Base-by-base conservation (phyloP, 768 basidiomycete genomes). In the Grammothele lineata region DNA sequence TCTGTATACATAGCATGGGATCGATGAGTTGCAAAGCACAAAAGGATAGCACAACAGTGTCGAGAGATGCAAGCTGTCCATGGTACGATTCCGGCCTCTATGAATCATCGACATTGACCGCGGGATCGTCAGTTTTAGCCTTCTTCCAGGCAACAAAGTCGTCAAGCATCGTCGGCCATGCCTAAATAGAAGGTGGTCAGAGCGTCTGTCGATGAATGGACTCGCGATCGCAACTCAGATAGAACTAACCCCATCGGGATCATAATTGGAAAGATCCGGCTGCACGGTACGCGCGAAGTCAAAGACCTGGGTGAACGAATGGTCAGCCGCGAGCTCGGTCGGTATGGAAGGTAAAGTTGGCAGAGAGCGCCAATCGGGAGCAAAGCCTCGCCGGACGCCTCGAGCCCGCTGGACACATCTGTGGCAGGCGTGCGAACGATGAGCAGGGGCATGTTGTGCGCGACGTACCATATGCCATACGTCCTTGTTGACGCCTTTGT, bases 141-240 rank as follows among this genome's bases (percentile, higher is more conserved):
- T 64, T 69, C 60, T 83, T 87, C 85, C 82, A 88, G 2, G 61
- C 60, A 5, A 82, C 86, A 57, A 91, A 92, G 51, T 88, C 81
- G 57, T 92, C 89, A 37, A 91, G 66, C 52, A 89, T 69, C 12
- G 87, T 85, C 0, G 89, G 89, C 89, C 89, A 91, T 26, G 87
- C 84, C 86, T 88, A 21, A 5, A 48, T n/a, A 32, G 43, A 30
- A 35, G 1, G 18, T 51, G 24, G 39, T 18, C 38, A 42, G 39
- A 22, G 36, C 35, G 35, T 21, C 33, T 4, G 5, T 42, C 6
- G 33, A 4, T 24, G 35, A 38, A 39, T 34, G n/a, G n/a, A n/a
- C n/a, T n/a, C n/a, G n/a, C n/a, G n/a, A n/a, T 22, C 12, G 17
- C 4, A n/a, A 24, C 22, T 18, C 22, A 21, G 11, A 9, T 2